Evolutionary conservation across 2,329 filamentous ascomycete genomes (phyloP).

Genomic region (Xylariomycetidae sp.): DNA sequence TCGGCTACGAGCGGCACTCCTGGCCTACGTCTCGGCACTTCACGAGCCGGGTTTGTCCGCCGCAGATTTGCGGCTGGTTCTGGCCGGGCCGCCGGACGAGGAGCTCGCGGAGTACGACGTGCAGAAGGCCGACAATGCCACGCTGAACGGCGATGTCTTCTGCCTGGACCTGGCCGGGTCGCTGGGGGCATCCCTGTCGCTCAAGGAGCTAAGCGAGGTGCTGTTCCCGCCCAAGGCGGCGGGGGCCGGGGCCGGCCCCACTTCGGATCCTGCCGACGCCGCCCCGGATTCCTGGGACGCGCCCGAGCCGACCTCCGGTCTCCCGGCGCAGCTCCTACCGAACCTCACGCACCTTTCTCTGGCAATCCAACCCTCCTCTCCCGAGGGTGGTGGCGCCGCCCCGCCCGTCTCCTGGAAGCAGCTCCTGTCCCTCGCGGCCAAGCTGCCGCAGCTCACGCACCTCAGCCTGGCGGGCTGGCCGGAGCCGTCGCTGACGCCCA

Average conservation of each 20-base stretch:
- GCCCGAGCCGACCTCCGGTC: slow-evolving; percentile 20
- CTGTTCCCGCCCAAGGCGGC: slow-evolving; percentile 36
- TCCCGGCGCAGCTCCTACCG: slow-evolving; percentile 38
- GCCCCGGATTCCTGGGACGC: slow-evolving; percentile 51
- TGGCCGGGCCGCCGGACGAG: slow-evolving; percentile 21
- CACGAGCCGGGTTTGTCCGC: slow-evolving; percentile 37
- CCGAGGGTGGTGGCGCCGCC: background rate
- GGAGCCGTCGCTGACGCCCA: slow-evolving; percentile 50
- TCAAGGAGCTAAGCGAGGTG: slow-evolving; percentile 47
- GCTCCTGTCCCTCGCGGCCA: slow-evolving; percentile 47
- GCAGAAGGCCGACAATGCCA: slow-evolving; percentile 19
- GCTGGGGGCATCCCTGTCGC: slow-evolving; percentile 41
- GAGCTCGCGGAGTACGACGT: slow-evolving; percentile 24
- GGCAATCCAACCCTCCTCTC: slow-evolving; percentile 36
- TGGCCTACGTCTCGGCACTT: slow-evolving; percentile 43
- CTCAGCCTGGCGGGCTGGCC: slow-evolving; percentile 59
- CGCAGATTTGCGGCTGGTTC: slow-evolving; percentile 40
- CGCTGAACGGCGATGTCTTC: slow-evolving; percentile 40
- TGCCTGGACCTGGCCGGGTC: slow-evolving; percentile 50
- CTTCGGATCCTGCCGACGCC: slow-evolving; percentile 10
- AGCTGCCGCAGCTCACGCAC: slow-evolving; percentile 51
- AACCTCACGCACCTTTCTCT: slow-evolving; percentile 57
- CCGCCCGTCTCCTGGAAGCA: slow-evolving; percentile 50
- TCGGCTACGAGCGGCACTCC: slow-evolving; percentile 44
- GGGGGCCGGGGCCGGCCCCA: slow-evolving; percentile 1